Base-by-base conservation (phyloP, 2,329 filamentous ascomycete genomes). In the Claviceps paspali region DNA sequence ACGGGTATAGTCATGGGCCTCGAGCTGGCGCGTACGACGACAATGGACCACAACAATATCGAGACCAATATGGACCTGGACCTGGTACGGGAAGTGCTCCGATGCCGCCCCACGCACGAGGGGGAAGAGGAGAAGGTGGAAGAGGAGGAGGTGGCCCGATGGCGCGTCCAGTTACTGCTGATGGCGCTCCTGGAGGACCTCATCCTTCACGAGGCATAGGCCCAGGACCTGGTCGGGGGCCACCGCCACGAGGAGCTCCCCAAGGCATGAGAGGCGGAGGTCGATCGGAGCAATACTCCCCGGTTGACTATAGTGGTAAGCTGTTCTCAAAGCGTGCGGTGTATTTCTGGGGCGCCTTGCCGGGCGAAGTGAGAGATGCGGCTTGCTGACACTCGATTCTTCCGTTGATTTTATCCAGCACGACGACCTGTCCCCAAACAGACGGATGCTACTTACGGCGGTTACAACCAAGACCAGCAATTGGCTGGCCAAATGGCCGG, bases 1-100 rank as follows among this genome's bases (percentile, higher is more conserved):
- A 65, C 34, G 60, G 59, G 11, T 62, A 69, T 41, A 62, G 55
- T 34, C 61, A 65, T 41, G 64, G 62, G 17, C 59, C 63, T 33
- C 63, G 65, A 14, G 57, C 60, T 19, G 61, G 62, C 42, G 58
- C 55, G 17, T 60, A 62, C 32, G 57, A 55, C 15, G 23, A 40
- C 22, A 18, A 35, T 12, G 21, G 24, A n/a, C 11, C 29, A 36
- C 53, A 47, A 37, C 59, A 63, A 26, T 63, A 66, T 44, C 58
- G 61, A 36, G 62, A 32, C 14, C 34, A 37, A 30, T 66, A 67
- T 43, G 62, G 60, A 5, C 55, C 54, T 6, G 57, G 54, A 12
- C 55, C 57, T 6, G 58, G 59, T 17, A 59, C 61, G 35, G 61
- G 63, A 41, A 56, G 58, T 32, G 56, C 57, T 14, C 56, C 55